Conservation (phyloP, 768 basidiomycete species). For the Neoboletus brunneissimus region DNA sequence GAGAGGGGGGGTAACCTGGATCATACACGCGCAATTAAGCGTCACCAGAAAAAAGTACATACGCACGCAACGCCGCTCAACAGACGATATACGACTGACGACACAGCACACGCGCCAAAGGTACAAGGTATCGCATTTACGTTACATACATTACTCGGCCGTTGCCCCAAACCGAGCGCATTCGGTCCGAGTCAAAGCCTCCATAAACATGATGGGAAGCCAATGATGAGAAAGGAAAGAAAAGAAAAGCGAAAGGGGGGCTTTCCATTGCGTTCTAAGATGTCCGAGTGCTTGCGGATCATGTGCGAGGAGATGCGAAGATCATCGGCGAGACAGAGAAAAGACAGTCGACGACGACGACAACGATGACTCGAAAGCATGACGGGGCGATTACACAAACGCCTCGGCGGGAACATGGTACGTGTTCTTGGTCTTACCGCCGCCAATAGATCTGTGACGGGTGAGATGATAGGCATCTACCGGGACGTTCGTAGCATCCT, state of each 20-base stretch:
- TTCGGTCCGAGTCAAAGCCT: slow-evolving; percentile 3
- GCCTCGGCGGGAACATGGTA: slow-evolving; percentile 16
- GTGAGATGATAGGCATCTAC: slow-evolving; percentile 17
- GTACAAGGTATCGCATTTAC: slow-evolving; percentile 25
- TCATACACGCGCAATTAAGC: slow-evolving; percentile 11
- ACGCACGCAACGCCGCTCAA: slow-evolving; percentile 4
- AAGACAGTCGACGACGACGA: background rate
- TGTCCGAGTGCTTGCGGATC: slow-evolving; percentile 7
- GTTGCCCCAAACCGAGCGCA: background rate
- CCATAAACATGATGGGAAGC: slow-evolving; percentile 8
- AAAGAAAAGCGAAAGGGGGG: background rate
- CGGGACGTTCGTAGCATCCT: slow-evolving; percentile 29
- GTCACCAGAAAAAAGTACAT: background rate
- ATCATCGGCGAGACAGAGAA: background rate
- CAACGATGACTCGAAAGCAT: background rate
- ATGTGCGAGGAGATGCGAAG: background rate
- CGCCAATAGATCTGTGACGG: slow-evolving; percentile 16
- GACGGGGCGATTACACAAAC: slow-evolving; percentile 8
- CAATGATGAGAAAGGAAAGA: background rate
- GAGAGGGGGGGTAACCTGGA: slow-evolving; percentile 1
- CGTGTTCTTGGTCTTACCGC: slow-evolving; percentile 15
- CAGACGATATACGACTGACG: background rate
- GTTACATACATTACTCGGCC: slow-evolving; percentile 18
- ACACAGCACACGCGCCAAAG: background rate
- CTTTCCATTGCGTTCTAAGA: slow-evolving; percentile 15